Conservation (phyloP, 257 asterid species). For the Solanum tarijense region DNA sequence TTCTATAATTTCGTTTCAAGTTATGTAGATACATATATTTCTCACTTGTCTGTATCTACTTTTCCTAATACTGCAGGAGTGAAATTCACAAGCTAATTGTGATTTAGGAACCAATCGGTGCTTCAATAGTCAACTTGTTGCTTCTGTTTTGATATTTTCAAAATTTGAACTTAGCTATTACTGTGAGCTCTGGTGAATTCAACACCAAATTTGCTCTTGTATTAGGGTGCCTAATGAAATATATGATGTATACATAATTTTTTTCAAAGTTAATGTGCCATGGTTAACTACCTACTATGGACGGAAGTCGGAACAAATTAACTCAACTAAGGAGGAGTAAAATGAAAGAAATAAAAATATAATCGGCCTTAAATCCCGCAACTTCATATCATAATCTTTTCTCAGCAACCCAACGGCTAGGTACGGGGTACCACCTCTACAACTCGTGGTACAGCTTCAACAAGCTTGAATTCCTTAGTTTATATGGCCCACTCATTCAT, state of each 20-base stretch:
- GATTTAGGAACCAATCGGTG: background rate
- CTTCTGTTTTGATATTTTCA: background rate
- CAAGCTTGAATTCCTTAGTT: background rate
- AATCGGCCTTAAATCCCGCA: background rate
- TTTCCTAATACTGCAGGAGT: background rate
- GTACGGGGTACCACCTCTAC: background rate
- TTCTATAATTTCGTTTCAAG: background rate
- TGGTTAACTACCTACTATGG: no score
- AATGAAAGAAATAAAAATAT: background rate
- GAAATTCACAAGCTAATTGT: background rate
- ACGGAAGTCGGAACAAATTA: no score
- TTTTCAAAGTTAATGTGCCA: background rate
- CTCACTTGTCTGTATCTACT: background rate
- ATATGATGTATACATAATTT: background rate
- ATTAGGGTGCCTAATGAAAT: background rate
- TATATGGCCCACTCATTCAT: background rate
- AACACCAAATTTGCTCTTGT: background rate
- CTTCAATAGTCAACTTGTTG: background rate
- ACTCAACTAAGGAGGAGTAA: background rate
- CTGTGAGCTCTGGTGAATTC: background rate
- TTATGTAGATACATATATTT: background rate
- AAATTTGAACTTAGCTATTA: background rate
- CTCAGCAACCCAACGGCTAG: background rate
- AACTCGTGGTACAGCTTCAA: background rate
- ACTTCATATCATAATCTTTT: background rate